phyloP scores from a whole-genome alignment of 1,139 yeast genomes.

The Zygoascus meyerae region DNA sequence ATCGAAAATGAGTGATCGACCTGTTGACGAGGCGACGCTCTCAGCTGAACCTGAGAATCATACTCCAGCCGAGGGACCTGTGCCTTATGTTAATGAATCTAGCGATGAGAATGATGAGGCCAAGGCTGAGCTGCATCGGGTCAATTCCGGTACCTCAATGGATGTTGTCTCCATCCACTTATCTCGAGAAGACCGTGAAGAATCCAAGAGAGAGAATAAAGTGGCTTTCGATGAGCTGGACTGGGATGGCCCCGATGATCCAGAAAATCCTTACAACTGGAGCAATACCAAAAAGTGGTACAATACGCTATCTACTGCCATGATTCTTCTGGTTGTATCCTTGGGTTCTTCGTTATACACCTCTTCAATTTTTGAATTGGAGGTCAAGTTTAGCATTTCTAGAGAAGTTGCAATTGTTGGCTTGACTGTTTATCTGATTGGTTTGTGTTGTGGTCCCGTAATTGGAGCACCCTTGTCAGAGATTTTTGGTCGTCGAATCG shows the following conservation, averaged over 20 bases:
- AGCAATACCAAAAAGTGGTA: slow-evolving; percentile 31
- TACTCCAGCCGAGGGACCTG: no score
- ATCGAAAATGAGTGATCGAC: no score
- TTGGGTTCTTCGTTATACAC: slow-evolving; percentile 36
- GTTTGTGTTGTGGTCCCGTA: slow-evolving; percentile 52
- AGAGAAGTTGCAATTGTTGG: slow-evolving; percentile 38
- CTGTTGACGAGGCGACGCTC: no score
- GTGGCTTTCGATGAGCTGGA: slow-evolving; percentile 4
- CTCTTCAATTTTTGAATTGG: slow-evolving; percentile 24
- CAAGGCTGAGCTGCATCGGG: not conserved
- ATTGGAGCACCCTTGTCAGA: slow-evolving; percentile 51
- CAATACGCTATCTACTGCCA: slow-evolving; percentile 26
- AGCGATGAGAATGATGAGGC: not conserved
- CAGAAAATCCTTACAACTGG: slow-evolving; percentile 41
- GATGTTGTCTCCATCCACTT: not conserved
- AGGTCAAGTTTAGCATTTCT: slow-evolving; percentile 16
- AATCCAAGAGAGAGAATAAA: not conserved
- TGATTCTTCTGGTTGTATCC: slow-evolving; percentile 30
- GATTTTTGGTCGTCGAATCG: slow-evolving; percentile 46
- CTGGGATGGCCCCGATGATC: slow-evolving; percentile 40
- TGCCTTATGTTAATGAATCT: no score
- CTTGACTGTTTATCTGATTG: slow-evolving; percentile 52
- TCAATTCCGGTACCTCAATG: slow-evolving; percentile 1
- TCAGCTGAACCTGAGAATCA: no score
- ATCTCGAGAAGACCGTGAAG: slow-evolving; percentile 5